Conservation (phyloP, 495 filamentous ascomycete species). For the Penicillium lividum region DNA sequence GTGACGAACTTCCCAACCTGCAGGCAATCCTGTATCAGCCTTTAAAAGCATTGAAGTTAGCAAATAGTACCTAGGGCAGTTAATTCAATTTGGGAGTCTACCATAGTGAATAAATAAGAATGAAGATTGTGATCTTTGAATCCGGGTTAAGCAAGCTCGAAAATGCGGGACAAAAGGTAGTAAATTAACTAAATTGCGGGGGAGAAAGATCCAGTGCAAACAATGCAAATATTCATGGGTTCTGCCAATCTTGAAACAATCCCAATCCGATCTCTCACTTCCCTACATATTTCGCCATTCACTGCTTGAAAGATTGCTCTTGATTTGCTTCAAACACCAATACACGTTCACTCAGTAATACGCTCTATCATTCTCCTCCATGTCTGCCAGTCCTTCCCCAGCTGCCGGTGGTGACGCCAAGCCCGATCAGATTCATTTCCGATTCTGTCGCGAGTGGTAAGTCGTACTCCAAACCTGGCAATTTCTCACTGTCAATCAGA, state of each 20-base stretch:
- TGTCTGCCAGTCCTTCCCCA: conserved; percentile 64
- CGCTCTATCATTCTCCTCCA: conserved; percentile 15
- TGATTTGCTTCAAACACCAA: background rate
- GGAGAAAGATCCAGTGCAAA: conserved; percentile 20
- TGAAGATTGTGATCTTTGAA: background rate
- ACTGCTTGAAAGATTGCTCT: background rate
- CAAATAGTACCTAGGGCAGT: background rate
- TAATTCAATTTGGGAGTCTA: background rate
- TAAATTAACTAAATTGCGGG: conserved; percentile 23
- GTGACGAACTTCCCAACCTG: conserved; percentile 90
- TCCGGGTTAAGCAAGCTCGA: background rate
- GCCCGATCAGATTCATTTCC: conserved; percentile 84
- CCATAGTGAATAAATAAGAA: conserved; percentile 13
- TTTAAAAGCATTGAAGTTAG: conserved; percentile 21
- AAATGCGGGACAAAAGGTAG: conserved; percentile 5
- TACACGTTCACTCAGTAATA: background rate
- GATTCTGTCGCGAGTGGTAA: conserved; percentile 95
- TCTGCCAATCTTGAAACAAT: background rate
- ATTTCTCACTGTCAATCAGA: background rate
- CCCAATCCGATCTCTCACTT: background rate
- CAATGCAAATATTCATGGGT: conserved; percentile 12
- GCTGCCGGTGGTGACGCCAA: conserved; percentile 55
- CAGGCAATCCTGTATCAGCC: conserved; percentile 78
- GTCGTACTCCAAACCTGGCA: conserved; percentile 11
- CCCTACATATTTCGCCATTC: background rate